Evolutionary conservation across 345 rosid genomes (phyloP), one percentile per base, ranked within the genome.

Genomic region (Salix udensis): DNA sequence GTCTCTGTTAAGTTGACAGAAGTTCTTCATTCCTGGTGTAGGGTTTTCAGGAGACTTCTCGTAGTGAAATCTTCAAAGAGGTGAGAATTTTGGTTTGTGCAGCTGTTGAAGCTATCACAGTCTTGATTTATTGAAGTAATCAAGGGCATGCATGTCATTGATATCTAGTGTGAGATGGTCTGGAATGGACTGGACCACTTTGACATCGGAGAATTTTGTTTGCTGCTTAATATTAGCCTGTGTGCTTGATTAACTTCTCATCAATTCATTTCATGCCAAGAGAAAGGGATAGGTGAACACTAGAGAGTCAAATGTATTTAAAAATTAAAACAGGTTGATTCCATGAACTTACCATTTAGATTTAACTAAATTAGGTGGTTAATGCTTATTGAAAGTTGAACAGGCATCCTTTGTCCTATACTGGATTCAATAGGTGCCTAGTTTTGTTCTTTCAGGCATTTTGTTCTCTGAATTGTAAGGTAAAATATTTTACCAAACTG

Each of bases 31-130:
- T 76, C 28, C 67, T 74, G 66, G 58, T 86, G 36, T 53, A 96
- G 98, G 97, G 95, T 62, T 96, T 92, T 14, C 84, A 84, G 88
- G 88, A 90, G 77, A 81, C 80, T 65, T 88, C 94, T 82, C 66
- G 83, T 65, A 92, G 97, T 28, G 81, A 80, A 74, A 80, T 92
- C 75, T 96, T 93, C 82, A 88, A 91, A 82, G 98, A 96, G 95
- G 98, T 96, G 76, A 85, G 86, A 74, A 4, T 58, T 67, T 67
- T 39, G 14, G 28, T 64, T 62, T 40, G n/a, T 58, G 70, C 28
- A 71, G 62, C 66, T 40, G 2, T 46, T 46, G 50, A 46, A 13
- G 50, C 50, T 13, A 14, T 23, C 31, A 7, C 58, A 66, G 34
- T 24, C 21, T 61, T 14, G n/a, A 37, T 73, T 26, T 31, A 55